These are phyloP conservation scores for Populus hybrid DNA, from an alignment of 441 rosid genomes.

Conservation along the genomic window DNA sequence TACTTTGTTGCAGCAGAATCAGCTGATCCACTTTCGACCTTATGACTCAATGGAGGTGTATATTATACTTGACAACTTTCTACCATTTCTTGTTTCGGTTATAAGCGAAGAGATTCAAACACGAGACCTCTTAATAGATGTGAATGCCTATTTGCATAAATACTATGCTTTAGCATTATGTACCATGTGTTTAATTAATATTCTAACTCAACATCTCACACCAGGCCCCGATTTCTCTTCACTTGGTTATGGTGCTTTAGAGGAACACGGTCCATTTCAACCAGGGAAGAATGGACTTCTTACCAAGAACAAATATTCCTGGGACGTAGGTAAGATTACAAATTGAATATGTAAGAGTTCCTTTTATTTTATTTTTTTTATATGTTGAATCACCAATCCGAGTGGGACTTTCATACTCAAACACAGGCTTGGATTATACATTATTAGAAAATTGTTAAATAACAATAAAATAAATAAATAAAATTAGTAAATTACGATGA, in stretches of 20 bases:
- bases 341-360: no score
- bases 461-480: no score
- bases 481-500: no score
- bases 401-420: constrained; percentile 41
- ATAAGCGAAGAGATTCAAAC: no score
- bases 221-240: constrained; percentile 45
- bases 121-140: not conserved
- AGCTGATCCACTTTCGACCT: constrained; percentile 25
- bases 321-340: constrained; percentile 29
- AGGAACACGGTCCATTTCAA: constrained; percentile 42
- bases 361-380: not conserved
- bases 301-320: constrained; percentile 31
- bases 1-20: constrained; percentile 36
- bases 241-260: constrained; percentile 41
- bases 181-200: no score
- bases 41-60: constrained; percentile 41
- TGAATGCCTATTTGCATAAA: not conserved
- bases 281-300: constrained; percentile 32
- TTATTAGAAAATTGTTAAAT: no score
- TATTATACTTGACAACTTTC: not conserved
- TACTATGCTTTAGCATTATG: no score
- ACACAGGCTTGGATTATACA: constrained; percentile 26
- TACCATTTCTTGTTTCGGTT: no score
- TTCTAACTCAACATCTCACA: not conserved
- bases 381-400: constrained; percentile 38